Conservation (phyloP, 140 eudicot species). For the Flaveria floridana region DNA sequence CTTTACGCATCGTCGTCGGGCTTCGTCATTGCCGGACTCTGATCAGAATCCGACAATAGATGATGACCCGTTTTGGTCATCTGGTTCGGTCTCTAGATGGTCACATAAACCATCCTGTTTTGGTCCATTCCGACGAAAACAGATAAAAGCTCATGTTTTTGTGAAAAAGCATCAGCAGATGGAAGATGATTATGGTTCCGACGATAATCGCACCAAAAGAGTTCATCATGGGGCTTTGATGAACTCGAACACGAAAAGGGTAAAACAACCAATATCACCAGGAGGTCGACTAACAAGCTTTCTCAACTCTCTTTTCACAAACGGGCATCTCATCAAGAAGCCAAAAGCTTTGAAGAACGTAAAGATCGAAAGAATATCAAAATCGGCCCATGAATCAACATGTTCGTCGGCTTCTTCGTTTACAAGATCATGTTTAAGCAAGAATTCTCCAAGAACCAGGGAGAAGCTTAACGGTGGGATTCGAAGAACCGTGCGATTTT, state of each 20-base stretch:
- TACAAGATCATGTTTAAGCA: slow-evolving; percentile 69
- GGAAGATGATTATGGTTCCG: slow-evolving; percentile 21
- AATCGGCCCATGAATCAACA: slow-evolving; percentile 29
- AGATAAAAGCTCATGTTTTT: slow-evolving; percentile 21
- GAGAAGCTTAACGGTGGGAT: slow-evolving; percentile 38
- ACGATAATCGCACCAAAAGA: not conserved
- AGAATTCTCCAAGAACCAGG: slow-evolving; percentile 50
- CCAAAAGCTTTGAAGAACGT: slow-evolving; percentile 26
- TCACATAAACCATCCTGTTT: slow-evolving; percentile 45
- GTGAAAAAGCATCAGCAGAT: slow-evolving; percentile 1
- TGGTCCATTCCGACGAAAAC: slow-evolving; percentile 35
- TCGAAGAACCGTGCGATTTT: slow-evolving; percentile 56
- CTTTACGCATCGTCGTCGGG: slow-evolving; percentile 23
- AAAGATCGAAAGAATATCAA: slow-evolving; percentile 23
- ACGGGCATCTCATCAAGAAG: slow-evolving; percentile 30
- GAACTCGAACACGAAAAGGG: slow-evolving; percentile 26
- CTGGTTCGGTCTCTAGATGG: not conserved
- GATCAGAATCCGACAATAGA: not conserved
- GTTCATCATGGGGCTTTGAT: slow-evolving; percentile 3
- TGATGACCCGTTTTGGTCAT: slow-evolving; percentile 10
- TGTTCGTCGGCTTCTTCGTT: slow-evolving; percentile 42
- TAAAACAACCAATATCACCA: slow-evolving; percentile 46
- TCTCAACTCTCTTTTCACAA: slow-evolving; percentile 41
- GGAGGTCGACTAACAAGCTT: slow-evolving; percentile 45
- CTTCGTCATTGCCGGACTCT: slow-evolving; percentile 24